Base-by-base conservation (phyloP, 2,329 filamentous ascomycete species). In the Botrytis aclada region DNA sequence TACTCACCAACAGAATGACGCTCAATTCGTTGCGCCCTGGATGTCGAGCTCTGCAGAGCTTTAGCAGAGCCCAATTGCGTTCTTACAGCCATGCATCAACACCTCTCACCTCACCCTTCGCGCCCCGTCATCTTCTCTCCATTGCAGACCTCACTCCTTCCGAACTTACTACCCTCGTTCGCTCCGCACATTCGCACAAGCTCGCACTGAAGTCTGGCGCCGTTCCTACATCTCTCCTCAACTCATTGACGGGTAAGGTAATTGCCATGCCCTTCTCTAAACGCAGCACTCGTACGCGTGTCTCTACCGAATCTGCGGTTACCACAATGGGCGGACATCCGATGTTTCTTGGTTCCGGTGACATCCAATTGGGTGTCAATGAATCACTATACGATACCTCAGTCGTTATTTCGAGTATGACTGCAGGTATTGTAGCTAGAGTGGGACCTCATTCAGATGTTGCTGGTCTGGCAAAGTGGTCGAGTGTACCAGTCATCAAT, bases 201-300 rank as follows among this genome's bases (percentile, higher is more conserved):
- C 83, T 88, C 71, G 86, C 89, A 72, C 89, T 95, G 84, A 97
- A 97, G 82, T 88, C 89, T 32, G 88, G 89, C 63, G 85, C 87
- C 71, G 83, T 88, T 65, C 89, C 92, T 4, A 81, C 84, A 69
- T 84, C 86, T 61, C 84, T 97, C 71, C 84, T 87, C 71, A 86
- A 87, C 58, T 85, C 88, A 18, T 84, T 99, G 75, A 83, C 88
- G 0, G 93, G 93, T 70, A 90, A 93, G 82, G 95, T 94, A 0
- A 89, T 99, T 45, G 95, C 96, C 77, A 92, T 99, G 90, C 93
- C 97, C 87, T 99, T 99, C 86, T 97, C 88, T 87, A 99, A 99
- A 85, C 90, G 95, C 77, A 97, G 93, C 79, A 99, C 96, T 20
- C 89, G 96, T 74, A 99, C 96, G 20, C 90, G 96, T 75, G 91